Percentiles rank a stretch among this genome's conserved stretches.
Evolutionary conservation across 2,329 filamentous ascomycete species (phyloP).

Genomic region (Fusarium agapanthi): DNA sequence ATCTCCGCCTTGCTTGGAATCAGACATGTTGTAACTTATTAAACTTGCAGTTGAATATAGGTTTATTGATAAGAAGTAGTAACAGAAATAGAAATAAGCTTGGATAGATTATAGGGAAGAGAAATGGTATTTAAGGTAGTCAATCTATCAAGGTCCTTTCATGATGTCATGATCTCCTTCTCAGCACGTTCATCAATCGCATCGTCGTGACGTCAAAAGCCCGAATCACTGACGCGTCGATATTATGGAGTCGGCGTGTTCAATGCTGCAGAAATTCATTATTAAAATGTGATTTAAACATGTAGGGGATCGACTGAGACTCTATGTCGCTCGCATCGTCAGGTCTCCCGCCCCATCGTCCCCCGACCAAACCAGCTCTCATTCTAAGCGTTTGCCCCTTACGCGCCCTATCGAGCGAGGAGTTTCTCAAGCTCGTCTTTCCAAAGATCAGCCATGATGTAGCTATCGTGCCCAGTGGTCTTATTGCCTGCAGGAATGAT

Average conservation of each 20-base stretch:
- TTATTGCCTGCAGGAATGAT: slow-evolving; percentile 1
- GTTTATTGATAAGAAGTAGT: too few species aligned
- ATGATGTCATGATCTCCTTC: slow-evolving; percentile 20
- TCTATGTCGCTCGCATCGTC: fast-evolving
- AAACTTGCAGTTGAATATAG: fast-evolving
- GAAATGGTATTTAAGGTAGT: not conserved
- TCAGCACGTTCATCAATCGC: not conserved
- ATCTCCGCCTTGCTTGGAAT: slow-evolving; percentile 21
- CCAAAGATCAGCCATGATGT: slow-evolving; percentile 22
- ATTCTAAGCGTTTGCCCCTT: fast-evolving
- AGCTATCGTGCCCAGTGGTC: slow-evolving; percentile 18
- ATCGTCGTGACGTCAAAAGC: slow-evolving; percentile 19
- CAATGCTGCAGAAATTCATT: fast-evolving
- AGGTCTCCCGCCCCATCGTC: not conserved
- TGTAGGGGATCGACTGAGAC: too few species aligned
- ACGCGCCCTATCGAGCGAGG: not conserved
- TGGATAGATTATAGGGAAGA: fast-evolving
- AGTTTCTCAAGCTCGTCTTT: slow-evolving; percentile 16
- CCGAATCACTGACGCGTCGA: slow-evolving; percentile 17
- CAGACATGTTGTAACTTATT: not conserved
- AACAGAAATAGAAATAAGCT: fast-evolving
- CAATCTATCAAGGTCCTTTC: not conserved
- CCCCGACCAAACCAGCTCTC: not conserved
- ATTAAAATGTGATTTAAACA: fast-evolving
- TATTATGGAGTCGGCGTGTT: not conserved